Conservation (phyloP, 169 alveolate genomes). For the Eimeria tenella region DNA sequence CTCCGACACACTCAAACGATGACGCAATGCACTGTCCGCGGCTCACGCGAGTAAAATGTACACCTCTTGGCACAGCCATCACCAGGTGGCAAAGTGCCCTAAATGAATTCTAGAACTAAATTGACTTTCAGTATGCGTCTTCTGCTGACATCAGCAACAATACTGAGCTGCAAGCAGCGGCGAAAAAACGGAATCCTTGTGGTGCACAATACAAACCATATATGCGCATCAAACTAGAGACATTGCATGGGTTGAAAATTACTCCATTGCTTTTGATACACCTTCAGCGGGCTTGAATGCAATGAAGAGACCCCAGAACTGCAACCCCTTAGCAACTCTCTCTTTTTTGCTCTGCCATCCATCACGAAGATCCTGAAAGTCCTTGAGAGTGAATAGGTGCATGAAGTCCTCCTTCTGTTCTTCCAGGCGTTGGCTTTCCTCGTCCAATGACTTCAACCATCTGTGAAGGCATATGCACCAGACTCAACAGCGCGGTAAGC, state of each 20-base stretch:
- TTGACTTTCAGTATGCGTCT: too few species aligned
- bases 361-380: background rate
- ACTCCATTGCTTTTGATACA: background rate
- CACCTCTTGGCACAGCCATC: too few species aligned
- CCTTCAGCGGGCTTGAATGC: conserved; percentile 38
- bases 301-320: conserved; percentile 42
- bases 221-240: background rate
- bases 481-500: background rate
- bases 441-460: conserved; percentile 13
- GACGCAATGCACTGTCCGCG: too few species aligned
- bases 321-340: conserved; percentile 21
- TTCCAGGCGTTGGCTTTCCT: conserved; percentile 10
- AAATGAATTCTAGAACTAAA: too few species aligned
- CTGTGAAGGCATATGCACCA: background rate
- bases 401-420: background rate
- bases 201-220: background rate
- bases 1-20: too few species aligned
- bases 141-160: too few species aligned
- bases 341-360: conserved; percentile 35
- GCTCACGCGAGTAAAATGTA: too few species aligned
- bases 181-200: too few species aligned
- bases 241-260: background rate
- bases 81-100: too few species aligned
- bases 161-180: too few species aligned
- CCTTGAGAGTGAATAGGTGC: conserved; percentile 9